These are phyloP conservation scores for Populus hybrid DNA, from an alignment of 441 rosid genomes.

Conservation along the genomic window DNA sequence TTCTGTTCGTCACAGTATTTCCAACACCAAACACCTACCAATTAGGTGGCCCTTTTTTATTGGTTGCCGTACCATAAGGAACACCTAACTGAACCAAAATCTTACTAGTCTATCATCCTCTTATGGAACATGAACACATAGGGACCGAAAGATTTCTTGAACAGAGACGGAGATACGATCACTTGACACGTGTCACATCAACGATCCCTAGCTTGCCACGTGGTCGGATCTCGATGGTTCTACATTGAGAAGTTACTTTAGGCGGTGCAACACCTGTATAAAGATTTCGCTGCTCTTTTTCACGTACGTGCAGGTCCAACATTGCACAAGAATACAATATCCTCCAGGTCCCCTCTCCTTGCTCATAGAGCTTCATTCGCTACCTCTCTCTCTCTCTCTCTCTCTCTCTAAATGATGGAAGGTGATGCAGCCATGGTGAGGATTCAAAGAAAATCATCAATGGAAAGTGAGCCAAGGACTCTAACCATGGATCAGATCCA, in stretches of 20 bases:
- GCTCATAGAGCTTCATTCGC: background rate
- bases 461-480: constrained; percentile 53
- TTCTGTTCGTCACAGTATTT: too few relatives aligned
- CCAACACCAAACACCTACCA: background rate
- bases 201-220: constrained; percentile 3
- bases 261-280: constrained; percentile 7
- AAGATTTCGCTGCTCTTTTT: background rate
- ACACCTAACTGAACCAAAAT: constrained; percentile 9
- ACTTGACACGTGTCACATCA: constrained; percentile 6
- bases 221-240: background rate
- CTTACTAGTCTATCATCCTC: background rate
- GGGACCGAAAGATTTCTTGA: background rate
- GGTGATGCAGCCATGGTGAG: background rate
- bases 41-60: constrained; percentile 6
- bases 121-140: background rate
- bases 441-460: constrained; percentile 39
- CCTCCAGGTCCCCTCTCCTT: background rate
- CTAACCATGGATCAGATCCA: constrained; percentile 35
- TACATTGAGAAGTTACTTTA: constrained; percentile 19
- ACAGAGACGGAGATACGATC: background rate
- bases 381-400: background rate
- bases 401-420: background rate
- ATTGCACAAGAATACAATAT: background rate
- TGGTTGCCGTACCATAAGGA: background rate
- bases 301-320: background rate